Evolutionary conservation across 1,284 basidiomycete genomes (phyloP).

Genomic region (Moesziomyces sp.): DNA sequence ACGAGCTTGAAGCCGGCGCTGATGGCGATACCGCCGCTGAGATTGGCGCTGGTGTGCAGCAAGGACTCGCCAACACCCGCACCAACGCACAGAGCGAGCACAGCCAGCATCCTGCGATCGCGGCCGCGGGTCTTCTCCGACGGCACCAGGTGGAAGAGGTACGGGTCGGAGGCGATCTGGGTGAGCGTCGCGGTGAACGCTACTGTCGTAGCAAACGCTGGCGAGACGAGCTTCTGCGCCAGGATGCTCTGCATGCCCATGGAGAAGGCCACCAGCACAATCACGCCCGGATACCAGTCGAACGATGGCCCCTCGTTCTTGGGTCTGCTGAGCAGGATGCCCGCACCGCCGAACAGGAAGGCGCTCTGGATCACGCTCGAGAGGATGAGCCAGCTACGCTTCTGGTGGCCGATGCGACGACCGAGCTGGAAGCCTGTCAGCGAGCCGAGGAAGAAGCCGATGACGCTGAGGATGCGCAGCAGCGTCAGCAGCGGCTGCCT

Average conservation of each 20-base stretch:
- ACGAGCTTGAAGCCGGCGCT: constrained; percentile 54
- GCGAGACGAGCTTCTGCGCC: constrained; percentile 58
- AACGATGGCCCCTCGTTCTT: constrained; percentile 51
- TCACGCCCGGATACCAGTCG: constrained; percentile 50
- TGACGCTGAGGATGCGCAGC: constrained; percentile 45
- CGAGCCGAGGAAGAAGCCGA: constrained; percentile 55
- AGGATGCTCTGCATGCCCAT: constrained; percentile 60
- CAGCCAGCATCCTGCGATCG: constrained; percentile 51
- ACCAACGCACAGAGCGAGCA: constrained; percentile 47
- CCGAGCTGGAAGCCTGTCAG: constrained; percentile 39
- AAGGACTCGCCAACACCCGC: constrained; percentile 58
- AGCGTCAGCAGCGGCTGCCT: constrained; percentile 48
- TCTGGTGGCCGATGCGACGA: constrained; percentile 42
- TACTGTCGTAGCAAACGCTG: constrained; percentile 58
- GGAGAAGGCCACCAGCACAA: constrained; percentile 47
- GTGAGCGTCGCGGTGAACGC: constrained; percentile 62
- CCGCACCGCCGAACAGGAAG: constrained; percentile 49
- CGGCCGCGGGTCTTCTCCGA: constrained; percentile 45
- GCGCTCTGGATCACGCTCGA: constrained; percentile 52
- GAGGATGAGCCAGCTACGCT: constrained; percentile 44
- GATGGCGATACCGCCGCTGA: constrained; percentile 49
- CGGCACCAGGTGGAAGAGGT: constrained; percentile 50
- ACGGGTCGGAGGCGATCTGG: constrained; percentile 61
- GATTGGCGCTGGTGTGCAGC: constrained; percentile 44
- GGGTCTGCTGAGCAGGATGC: constrained; percentile 53